Evolutionary conservation across 2,329 filamentous ascomycete species (phyloP), one percentile per base, ranked within the genome.

Genomic region (Bisporella sp.): DNA sequence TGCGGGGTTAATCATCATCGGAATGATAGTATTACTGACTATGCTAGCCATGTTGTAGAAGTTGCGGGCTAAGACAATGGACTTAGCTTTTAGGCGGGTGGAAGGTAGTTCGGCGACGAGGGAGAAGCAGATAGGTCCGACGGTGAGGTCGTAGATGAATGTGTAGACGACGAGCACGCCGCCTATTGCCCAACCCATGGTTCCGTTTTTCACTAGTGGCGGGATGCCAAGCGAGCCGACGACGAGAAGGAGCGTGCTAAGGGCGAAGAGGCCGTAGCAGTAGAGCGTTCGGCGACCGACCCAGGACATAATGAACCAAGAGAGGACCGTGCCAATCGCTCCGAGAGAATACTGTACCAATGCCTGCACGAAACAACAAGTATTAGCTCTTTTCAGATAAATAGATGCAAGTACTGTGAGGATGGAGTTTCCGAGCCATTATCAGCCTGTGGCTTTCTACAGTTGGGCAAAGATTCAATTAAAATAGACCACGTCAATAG

Each of bases 101-200:
- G 88, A 89, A 0, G 87, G 89, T 29, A 95, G 70, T 66, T 95
- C 89, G 3, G 85, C 80, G 7, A 95, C 89, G 7, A 95, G 78
- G 0, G 87, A 92, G 69, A 93, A 95, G 68, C 85, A 89, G 6
- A 95, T 87, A 0, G 89, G 92, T 35, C 89, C 89, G 44, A 95
- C 88, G 0, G 87, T 88, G 46, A 91, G 74, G 65, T 95, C 87
- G 70, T 95, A 70, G 65, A 4, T 31, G 29, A 45, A 45, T 5
- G 43, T 45, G 29, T 45, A 45, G 28, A 45, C 28, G 5, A 92
- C 73, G 84, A 95, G 48, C 0, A 50, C 11, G 28, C 29, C 6
- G 1, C 69, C 72, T 33, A 58, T 54, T 1, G 71, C 73, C 72
- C 73, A 78, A 11, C 59, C 66, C 3, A 67, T 68, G 21, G 69